phyloP scores from a whole-genome alignment of 768 basidiomycete genomes.

The Royoungia palumana region DNA sequence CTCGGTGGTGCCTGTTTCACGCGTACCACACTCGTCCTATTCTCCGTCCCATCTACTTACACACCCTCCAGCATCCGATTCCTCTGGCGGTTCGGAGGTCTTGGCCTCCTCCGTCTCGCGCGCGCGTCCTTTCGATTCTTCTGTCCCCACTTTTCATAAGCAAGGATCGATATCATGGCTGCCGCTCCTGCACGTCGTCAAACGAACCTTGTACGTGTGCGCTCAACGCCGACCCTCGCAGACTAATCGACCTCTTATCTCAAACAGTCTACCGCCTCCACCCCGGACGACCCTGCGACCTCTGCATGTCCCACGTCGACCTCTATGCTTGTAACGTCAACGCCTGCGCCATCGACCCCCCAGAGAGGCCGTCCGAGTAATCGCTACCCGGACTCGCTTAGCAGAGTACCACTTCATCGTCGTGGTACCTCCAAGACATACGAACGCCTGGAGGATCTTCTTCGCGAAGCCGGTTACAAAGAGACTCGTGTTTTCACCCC shows the following conservation, averaged over 20 bases:
- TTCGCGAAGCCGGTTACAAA: slow-evolving; percentile 87
- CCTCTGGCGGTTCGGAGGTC: slow-evolving; percentile 5
- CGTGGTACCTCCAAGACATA: slow-evolving; percentile 79
- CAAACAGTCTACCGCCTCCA: slow-evolving; percentile 9
- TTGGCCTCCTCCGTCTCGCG: slow-evolving; percentile 5
- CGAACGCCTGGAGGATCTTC: slow-evolving; percentile 80
- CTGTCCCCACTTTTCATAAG: neutral
- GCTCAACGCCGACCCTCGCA: neutral
- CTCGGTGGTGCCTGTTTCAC: slow-evolving; percentile 1
- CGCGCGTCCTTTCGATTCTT: neutral
- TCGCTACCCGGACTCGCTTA: slow-evolving; percentile 57
- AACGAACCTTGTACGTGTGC: slow-evolving; percentile 16
- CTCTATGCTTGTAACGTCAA: slow-evolving; percentile 1
- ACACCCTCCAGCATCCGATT: neutral
- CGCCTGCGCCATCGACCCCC: slow-evolving; percentile 40
- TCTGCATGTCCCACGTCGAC: slow-evolving; percentile 10
- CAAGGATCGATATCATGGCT: slow-evolving; percentile 17
- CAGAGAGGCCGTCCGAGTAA: slow-evolving; percentile 38
- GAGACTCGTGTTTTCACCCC: slow-evolving; percentile 90
- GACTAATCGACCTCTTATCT: slow-evolving; percentile 12
- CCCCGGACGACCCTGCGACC: slow-evolving; percentile 4
- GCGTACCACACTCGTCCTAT: neutral
- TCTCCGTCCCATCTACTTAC: neutral
- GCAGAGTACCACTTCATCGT: slow-evolving; percentile 71
- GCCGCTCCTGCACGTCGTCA: slow-evolving; percentile 13